Conservation (phyloP, 371 early-diverging fungal species). For the Mucor saturninus region DNA sequence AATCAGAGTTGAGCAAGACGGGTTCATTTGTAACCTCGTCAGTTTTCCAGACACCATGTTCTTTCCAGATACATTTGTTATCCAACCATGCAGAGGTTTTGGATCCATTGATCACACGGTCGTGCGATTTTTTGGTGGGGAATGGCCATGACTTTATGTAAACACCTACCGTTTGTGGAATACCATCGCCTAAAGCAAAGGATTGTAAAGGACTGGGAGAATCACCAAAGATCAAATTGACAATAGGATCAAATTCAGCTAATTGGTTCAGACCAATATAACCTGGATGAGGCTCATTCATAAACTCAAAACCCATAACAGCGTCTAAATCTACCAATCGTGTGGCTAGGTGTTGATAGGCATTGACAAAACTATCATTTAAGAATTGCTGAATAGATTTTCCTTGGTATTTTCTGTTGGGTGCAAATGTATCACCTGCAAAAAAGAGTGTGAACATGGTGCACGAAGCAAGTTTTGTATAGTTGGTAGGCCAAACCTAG, state of each 20-base stretch:
- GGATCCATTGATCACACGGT: slow-evolving; percentile 59
- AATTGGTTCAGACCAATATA: slow-evolving; percentile 72
- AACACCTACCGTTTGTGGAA: slow-evolving; percentile 67
- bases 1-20: slow-evolving; percentile 55
- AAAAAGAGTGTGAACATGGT: slow-evolving; percentile 91
- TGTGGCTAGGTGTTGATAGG: slow-evolving; percentile 58
- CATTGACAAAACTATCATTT: slow-evolving; percentile 56
- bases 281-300: slow-evolving; percentile 86
- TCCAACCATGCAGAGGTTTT: slow-evolving; percentile 65
- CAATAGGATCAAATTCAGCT: slow-evolving; percentile 64
- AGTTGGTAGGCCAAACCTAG: slow-evolving; percentile 82
- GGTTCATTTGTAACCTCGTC: slow-evolving; percentile 58
- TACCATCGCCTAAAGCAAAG: slow-evolving; percentile 72
- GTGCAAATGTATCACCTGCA: slow-evolving; percentile 79
- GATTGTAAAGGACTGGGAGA: slow-evolving; percentile 74
- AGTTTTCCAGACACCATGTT: slow-evolving; percentile 79
- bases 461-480: slow-evolving; percentile 76
- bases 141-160: slow-evolving; percentile 79
- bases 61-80: slow-evolving; percentile 72
- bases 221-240: slow-evolving; percentile 72
- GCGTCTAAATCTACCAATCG: slow-evolving; percentile 67
- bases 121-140: slow-evolving; percentile 66
- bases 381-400: slow-evolving; percentile 61
- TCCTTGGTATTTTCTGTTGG: slow-evolving; percentile 55
- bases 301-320: slow-evolving; percentile 77